Evolutionary conservation across 1,139 yeast species (phyloP).

Genomic region (Arxiozyma telluris): DNA sequence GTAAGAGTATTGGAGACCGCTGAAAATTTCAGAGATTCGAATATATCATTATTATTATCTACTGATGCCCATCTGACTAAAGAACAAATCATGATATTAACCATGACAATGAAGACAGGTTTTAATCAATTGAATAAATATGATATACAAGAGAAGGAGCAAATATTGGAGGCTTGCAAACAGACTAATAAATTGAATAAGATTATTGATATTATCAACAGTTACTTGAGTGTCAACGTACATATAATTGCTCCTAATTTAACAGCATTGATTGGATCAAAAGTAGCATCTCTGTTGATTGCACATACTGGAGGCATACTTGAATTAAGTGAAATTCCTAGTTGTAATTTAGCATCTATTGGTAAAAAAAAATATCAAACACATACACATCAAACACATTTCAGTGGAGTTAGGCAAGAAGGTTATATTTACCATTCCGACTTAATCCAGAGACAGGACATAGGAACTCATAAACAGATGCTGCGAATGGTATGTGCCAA

Average conservation of each 20-base stretch:
- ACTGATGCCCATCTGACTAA: constrained; percentile 24
- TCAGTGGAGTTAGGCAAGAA: constrained; percentile 45
- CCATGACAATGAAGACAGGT: constrained; percentile 59
- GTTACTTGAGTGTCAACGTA: constrained; percentile 32
- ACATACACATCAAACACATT: constrained; percentile 38
- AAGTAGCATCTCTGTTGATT: constrained; percentile 65
- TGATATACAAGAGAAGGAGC: constrained; percentile 33
- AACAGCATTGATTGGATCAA: constrained; percentile 61
- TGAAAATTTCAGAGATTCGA: constrained; percentile 24
- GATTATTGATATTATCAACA: constrained; percentile 36
- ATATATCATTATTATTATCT: constrained; percentile 33
- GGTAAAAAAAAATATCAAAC: constrained; percentile 50
- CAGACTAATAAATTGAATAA: constrained; percentile 40
- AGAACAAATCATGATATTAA: constrained; percentile 62
- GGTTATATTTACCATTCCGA: constrained; percentile 56
- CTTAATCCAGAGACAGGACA: constrained; percentile 44
- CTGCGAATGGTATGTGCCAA: constrained; percentile 76
- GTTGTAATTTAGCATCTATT: constrained; percentile 74
- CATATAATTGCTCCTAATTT: constrained; percentile 66
- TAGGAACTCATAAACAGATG: constrained; percentile 56
- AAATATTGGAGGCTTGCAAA: constrained; percentile 40
- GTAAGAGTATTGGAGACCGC: constrained; percentile 47
- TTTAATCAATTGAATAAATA: constrained; percentile 28
- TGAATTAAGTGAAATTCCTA: constrained; percentile 63
- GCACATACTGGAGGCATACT: constrained; percentile 63